Evolutionary conservation across 2,329 filamentous ascomycete species (phyloP).

Genomic region (Pseudogymnoascus sp.): DNA sequence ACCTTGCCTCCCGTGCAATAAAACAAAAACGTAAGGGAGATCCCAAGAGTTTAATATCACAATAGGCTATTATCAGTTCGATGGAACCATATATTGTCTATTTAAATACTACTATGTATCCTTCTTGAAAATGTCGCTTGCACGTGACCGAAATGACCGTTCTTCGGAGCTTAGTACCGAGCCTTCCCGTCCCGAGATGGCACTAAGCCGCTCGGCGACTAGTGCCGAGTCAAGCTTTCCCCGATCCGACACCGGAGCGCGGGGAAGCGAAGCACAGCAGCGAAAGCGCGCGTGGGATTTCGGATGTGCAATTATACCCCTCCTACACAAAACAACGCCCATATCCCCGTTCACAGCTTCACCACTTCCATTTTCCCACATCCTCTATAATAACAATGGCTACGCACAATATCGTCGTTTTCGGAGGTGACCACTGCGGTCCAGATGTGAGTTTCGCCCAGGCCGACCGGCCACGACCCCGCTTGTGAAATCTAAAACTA

Average conservation of each 20-base stretch:
- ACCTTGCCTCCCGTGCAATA: background rate
- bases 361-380: background rate
- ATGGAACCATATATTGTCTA: background rate
- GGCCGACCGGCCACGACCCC: constrained; percentile 8
- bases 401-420: constrained; percentile 69
- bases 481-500: constrained; percentile 15
- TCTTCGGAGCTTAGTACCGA: constrained; percentile 2
- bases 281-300: constrained; percentile 3
- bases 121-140: background rate
- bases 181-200: constrained; percentile 4
- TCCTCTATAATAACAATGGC: constrained; percentile 43
- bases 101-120: background rate
- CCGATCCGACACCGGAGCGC: constrained; percentile 7
- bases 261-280: constrained; percentile 5
- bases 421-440: constrained; percentile 76
- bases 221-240: constrained; percentile 5
- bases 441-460: constrained; percentile 56
- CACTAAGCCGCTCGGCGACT: background rate
- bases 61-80: background rate
- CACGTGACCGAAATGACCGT: constrained; percentile 1
- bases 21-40: background rate
- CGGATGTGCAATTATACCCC: constrained; percentile 2
- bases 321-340: constrained; percentile 1
- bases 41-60: background rate
- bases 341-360: background rate